Percentiles rank a stretch among this genome's conserved stretches.
phyloP scores from a whole-genome alignment of 164 flowering plant species.

The Dillenia suffruticosa region DNA sequence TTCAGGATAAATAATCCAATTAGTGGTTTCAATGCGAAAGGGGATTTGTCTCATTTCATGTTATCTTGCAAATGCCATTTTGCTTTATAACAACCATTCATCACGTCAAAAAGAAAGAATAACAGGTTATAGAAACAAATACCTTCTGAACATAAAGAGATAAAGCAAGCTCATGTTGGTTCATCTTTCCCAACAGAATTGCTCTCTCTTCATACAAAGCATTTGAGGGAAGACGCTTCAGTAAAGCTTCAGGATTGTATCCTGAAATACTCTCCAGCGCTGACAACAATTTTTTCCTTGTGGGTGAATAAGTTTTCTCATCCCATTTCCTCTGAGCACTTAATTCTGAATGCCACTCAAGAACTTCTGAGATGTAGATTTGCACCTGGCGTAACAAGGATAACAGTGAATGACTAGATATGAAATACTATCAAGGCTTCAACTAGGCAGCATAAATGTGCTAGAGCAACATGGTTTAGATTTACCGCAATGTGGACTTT shows the following conservation, averaged over 20 bases:
- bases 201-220: conserved; percentile 96
- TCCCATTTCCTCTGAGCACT: conserved; percentile 77
- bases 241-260: conserved; percentile 71
- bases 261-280: conserved; percentile 83
- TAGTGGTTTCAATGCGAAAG: too few species aligned
- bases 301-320: conserved; percentile 69
- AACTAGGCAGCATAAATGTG: too few species aligned
- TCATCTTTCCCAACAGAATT: conserved; percentile 86
- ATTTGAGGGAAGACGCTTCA: conserved; percentile 85
- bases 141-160: conserved; percentile 96
- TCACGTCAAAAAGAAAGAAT: neutral
- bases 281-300: conserved; percentile 82
- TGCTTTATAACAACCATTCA: too few species aligned
- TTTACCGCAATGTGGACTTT: too few species aligned
- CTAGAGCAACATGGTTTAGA: too few species aligned
- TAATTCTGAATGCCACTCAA: conserved; percentile 74
- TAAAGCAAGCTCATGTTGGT: conserved; percentile 96
- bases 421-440: too few species aligned
- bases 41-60: too few species aligned
- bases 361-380: conserved; percentile 97
- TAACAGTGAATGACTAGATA: too few species aligned
- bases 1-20: too few species aligned
- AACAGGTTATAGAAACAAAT: conserved; percentile 6
- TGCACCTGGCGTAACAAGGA: conserved; percentile 53
- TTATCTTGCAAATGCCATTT: too few species aligned